These are phyloP conservation scores for Candida sp. DNA, from an alignment of 1,139 yeast genomes.

Conservation along the genomic window DNA sequence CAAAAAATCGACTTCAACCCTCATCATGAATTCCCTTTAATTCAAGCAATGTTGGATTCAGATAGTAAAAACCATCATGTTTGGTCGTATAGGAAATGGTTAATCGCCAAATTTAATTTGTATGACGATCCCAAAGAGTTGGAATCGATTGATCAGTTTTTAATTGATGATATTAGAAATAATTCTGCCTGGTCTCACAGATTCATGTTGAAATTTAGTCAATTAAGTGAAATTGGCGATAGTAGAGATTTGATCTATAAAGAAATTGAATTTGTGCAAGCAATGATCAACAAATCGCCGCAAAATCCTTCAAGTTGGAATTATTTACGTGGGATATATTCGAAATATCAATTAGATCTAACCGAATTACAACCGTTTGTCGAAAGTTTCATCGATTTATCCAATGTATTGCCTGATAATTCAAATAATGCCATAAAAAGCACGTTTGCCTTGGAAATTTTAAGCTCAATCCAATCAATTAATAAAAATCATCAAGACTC, in stretches of 20 bases:
- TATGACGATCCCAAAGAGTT: slow-evolving; percentile 47
- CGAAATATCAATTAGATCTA: slow-evolving; percentile 25
- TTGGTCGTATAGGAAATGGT: slow-evolving; percentile 91
- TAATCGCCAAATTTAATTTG: slow-evolving; percentile 52
- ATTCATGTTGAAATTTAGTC: slow-evolving; percentile 51
- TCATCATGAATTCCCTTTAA: slow-evolving; percentile 58
- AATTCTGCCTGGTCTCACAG: slow-evolving; percentile 96
- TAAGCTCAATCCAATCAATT: slow-evolving; percentile 47
- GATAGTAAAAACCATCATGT: slow-evolving; percentile 95
- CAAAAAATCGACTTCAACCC: slow-evolving; percentile 30
- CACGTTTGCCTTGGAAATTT: slow-evolving; percentile 62
- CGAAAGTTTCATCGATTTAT: slow-evolving; percentile 31
- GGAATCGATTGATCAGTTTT: slow-evolving; percentile 44
- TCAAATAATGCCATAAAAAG: slow-evolving; percentile 36
- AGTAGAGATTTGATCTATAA: slow-evolving; percentile 12
- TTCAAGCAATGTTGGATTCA: slow-evolving; percentile 63
- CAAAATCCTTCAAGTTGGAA: slow-evolving; percentile 91
- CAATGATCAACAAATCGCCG: slow-evolving; percentile 56
- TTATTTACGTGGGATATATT: slow-evolving; percentile 62
- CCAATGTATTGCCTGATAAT: slow-evolving; percentile 10
- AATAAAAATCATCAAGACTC: slow-evolving; percentile 30
- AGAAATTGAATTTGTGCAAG: slow-evolving; percentile 39
- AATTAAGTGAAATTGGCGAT: slow-evolving; percentile 7
- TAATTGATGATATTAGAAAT: slow-evolving; percentile 70
- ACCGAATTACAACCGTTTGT: slow-evolving; percentile 44